Evolutionary conservation across 345 rosid genomes (phyloP), one percentile per base, ranked within the genome.

Genomic region (Eutrema heterophyllum): DNA sequence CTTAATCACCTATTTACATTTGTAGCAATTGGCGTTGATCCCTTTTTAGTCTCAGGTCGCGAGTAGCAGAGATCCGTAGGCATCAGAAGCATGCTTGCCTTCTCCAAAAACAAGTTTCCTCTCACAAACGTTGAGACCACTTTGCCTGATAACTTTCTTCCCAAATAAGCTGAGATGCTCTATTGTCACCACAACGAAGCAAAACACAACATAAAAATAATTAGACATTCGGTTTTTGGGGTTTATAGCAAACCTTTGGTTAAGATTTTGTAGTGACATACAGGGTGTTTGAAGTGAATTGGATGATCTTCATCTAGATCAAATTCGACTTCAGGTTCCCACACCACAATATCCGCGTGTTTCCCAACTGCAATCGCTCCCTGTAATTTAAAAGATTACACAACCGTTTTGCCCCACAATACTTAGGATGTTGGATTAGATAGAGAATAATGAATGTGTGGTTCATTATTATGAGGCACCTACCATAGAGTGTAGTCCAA

Each of bases 321-420:
- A 74, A 95, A 86, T 60, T 89, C 96, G 0, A 39, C 68, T 46
- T 85, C 86, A 65, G 99, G 97, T 55, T 91, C 92, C 99, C 99
- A 95, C 33, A 88, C 81, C 0, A 81, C 87, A 21, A 95, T 71
- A 70, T 95, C 99, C 3, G 99, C 99, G 4, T 86, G 81, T 64
- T 88, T 92, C 58, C 99, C 97, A 41, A 85, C 81, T 5, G 76
- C 83, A 66, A 94, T 85, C 46, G 81, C 80, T 38, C 97, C 99
- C 97, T 94, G 84, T 72, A 75, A 16, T 16, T 18, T 7, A 45
- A 29, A 73, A 4, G 40, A 26, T 21, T 44, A 35, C 43, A 45
- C 52, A 69, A 24, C 27, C 7, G 38, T 67, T 61, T 50, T 35
- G 0, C 39, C 54, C 70, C 2, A 59, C 7, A 5, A 54, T 63